Evolutionary conservation across 768 basidiomycete genomes (phyloP).

Genomic region (Candolleomyces aberdarensis): DNA sequence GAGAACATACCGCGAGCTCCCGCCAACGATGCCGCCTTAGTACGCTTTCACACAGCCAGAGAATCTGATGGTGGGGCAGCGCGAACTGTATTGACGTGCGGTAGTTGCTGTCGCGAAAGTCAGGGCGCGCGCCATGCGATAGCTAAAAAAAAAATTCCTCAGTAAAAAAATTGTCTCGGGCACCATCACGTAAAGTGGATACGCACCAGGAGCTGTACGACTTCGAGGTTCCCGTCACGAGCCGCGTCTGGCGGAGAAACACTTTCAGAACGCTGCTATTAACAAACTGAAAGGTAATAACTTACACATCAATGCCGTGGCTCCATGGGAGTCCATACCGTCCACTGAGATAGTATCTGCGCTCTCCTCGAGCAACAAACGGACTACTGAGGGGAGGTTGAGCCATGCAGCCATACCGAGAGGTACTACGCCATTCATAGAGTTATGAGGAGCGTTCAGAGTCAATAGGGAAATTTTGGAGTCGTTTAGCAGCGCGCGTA

Average conservation of each 20-base stretch:
- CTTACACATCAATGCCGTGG: conserved; percentile 85
- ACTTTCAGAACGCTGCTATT: conserved; percentile 17
- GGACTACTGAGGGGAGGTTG: conserved; percentile 58
- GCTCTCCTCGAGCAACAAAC: conserved; percentile 60
- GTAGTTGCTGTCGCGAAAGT: conserved; percentile 68
- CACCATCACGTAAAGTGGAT: background rate
- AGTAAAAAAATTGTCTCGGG: conserved; percentile 1
- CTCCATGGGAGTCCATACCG: conserved; percentile 70
- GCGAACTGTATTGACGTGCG: conserved; percentile 72
- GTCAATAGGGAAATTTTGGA: conserved; percentile 63
- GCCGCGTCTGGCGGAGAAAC: conserved; percentile 57
- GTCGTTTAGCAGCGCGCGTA: conserved; percentile 53
- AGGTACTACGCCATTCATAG: conserved; percentile 72
- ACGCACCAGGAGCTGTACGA: conserved; percentile 65
- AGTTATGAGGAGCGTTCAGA: conserved; percentile 69
- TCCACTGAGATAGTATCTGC: conserved; percentile 65
- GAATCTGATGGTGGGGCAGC: conserved; percentile 53
- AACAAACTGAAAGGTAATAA: conserved; percentile 15
- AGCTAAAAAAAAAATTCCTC: conserved; percentile 38
- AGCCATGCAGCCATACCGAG: conserved; percentile 80
- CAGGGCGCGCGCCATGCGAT: conserved; percentile 67
- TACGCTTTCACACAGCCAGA: conserved; percentile 69
- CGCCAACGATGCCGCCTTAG: conserved; percentile 60
- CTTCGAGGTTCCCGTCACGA: conserved; percentile 65
- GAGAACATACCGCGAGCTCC: conserved; percentile 50